These are phyloP conservation scores for Calcarisporium arbuscula DNA, from an alignment of 2,329 filamentous ascomycete species.

Conservation along the genomic window DNA sequence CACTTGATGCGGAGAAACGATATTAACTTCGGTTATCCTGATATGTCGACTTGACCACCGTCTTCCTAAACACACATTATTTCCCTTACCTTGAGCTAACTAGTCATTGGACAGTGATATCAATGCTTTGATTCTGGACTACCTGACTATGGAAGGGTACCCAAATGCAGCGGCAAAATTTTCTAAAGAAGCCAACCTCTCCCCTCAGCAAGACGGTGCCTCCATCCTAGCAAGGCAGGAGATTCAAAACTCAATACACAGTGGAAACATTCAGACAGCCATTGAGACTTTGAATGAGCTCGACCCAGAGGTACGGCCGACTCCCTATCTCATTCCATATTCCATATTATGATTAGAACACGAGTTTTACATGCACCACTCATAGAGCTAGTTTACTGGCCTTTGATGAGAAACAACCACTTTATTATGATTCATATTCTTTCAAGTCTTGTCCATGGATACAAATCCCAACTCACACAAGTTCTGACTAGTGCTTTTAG, in stretches of 20 bases:
- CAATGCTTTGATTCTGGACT: constrained; percentile 92
- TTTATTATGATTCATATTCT: constrained; percentile 31
- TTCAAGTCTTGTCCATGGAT: constrained; percentile 3
- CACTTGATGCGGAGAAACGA: constrained; percentile 79
- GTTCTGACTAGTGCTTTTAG: constrained; percentile 40
- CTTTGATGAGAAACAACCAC: constrained; percentile 85
- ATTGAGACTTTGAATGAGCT: constrained; percentile 85
- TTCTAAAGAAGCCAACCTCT: constrained; percentile 85
- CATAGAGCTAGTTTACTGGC: constrained; percentile 71
- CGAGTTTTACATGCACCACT: constrained; percentile 99
- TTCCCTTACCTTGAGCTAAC: constrained; percentile 5
- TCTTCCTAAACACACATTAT: not conserved
- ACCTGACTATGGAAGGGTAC: constrained; percentile 93
- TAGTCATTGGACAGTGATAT: constrained; percentile 63
- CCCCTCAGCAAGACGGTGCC: constrained; percentile 62
- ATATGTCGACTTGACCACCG: constrained; percentile 30
- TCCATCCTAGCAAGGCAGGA: constrained; percentile 72
- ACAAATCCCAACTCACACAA: constrained; percentile 1
- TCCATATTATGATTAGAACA: constrained; percentile 75
- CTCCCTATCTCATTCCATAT: not conserved
- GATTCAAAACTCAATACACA: constrained; percentile 80
- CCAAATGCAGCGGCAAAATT: constrained; percentile 89
- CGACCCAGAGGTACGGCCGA: constrained; percentile 75
- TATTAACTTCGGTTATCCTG: constrained; percentile 62
- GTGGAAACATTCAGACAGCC: constrained; percentile 76